These are phyloP conservation scores for Tausonia pullulans DNA, from an alignment of 1,284 basidiomycete species.

Conservation along the genomic window DNA sequence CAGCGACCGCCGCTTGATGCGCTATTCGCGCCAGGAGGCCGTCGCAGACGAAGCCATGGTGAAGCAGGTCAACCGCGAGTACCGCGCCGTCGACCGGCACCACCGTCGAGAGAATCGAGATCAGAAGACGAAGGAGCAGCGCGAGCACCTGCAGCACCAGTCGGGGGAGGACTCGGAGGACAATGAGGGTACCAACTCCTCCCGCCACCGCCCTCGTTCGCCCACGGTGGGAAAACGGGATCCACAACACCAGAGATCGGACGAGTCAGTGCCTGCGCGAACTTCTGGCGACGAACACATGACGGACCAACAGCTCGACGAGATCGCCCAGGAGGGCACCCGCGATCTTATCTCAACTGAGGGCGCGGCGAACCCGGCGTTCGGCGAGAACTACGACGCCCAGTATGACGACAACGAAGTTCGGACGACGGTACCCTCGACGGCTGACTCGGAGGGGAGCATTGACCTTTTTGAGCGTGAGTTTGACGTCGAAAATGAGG, in stretches of 20 bases:
- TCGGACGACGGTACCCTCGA: background rate
- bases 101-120: background rate
- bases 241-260: too few species aligned
- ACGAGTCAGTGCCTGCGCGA: background rate
- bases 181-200: background rate
- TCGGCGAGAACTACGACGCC: slow-evolving; percentile 1
- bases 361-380: background rate
- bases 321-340: slow-evolving; percentile 2
- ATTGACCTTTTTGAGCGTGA: background rate
- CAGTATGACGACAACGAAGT: background rate
- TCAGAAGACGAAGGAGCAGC: background rate
- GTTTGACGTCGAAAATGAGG: slow-evolving; percentile 1
- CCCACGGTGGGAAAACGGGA: background rate
- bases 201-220: background rate
- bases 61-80: background rate
- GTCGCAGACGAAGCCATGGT: background rate
- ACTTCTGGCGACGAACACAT: background rate
- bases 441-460: background rate
- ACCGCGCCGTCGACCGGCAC: background rate
- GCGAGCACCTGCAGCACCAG: background rate
- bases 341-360: slow-evolving; percentile 4
- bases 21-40: slow-evolving; percentile 1
- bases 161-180: background rate
- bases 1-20: background rate
- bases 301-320: background rate